phyloP scores from a whole-genome alignment of 306 rosid species.

The Sindora glabra region DNA sequence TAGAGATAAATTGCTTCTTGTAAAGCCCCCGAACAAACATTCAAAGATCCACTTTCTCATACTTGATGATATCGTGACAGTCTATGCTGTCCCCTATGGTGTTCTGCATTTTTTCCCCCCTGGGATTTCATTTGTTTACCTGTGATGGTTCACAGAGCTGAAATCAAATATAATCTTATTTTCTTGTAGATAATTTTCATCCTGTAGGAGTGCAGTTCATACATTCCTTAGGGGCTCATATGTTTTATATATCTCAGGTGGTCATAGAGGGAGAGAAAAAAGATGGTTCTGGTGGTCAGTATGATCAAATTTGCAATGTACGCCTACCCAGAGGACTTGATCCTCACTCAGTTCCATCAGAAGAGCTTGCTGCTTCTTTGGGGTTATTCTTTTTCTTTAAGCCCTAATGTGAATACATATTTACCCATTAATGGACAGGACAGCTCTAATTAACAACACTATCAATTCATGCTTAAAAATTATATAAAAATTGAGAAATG shows the following conservation, averaged over 20 bases:
- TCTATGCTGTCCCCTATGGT: too few species aligned
- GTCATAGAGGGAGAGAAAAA: conserved; percentile 48
- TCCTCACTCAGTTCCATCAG: conserved; percentile 85
- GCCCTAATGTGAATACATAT: not conserved
- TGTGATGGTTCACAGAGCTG: not conserved
- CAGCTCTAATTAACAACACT: not conserved
- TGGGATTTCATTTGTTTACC: too few species aligned
- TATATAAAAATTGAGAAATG: too few species aligned
- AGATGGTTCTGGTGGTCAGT: conserved; percentile 54
- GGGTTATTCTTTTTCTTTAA: conserved; percentile 47
- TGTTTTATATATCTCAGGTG: conserved; percentile 41
- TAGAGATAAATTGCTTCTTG: too few species aligned
- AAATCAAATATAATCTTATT: not conserved
- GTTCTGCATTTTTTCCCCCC: too few species aligned
- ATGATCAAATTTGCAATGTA: conserved; percentile 87
- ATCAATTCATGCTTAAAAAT: conserved; percentile 10
- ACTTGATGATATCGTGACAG: too few species aligned
- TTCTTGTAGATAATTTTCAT: not conserved
- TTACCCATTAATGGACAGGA: too few species aligned
- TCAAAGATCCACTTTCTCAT: too few species aligned
- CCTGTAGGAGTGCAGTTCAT: not conserved
- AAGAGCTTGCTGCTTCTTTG: conserved; percentile 90
- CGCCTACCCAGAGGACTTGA: conserved; percentile 86
- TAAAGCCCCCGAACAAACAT: too few species aligned
- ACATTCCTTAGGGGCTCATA: not conserved